Percentiles rank a stretch among this genome's conserved stretches.
These are phyloP conservation scores for Russula lepida DNA, from an alignment of 768 basidiomycete genomes.

Conservation along the genomic window DNA sequence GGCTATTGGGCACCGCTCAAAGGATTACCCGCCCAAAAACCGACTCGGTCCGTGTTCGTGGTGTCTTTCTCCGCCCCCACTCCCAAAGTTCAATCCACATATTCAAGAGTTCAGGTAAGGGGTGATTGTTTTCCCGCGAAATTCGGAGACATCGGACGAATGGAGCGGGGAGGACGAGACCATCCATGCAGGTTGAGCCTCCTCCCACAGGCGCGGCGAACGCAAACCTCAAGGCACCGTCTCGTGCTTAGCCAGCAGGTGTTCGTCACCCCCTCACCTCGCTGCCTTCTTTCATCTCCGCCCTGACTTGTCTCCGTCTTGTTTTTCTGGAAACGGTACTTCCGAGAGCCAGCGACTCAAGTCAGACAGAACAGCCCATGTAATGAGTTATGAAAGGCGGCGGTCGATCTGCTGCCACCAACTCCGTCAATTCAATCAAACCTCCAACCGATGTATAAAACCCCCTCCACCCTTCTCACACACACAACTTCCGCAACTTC, in stretches of 20 bases:
- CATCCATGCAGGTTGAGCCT: neutral
- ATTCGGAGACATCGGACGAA: neutral
- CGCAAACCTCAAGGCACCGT: conserved; percentile 14
- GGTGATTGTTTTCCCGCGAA: neutral
- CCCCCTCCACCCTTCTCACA: neutral
- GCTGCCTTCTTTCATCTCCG: conserved; percentile 16
- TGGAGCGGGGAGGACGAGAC: neutral
- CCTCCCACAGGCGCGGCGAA: neutral
- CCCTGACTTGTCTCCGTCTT: neutral
- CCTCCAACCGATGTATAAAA: neutral
- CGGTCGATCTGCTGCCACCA: neutral
- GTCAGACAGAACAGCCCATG: neutral
- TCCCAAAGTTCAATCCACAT: neutral
- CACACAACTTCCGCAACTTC: neutral
- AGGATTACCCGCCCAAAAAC: neutral
- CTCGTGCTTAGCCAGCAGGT: conserved; percentile 5
- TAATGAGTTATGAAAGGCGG: too few relatives aligned
- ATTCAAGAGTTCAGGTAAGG: neutral
- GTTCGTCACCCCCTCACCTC: neutral
- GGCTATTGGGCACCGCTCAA: neutral
- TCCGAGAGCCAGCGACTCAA: conserved; percentile 2
- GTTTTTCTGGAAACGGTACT: conserved; percentile 6
- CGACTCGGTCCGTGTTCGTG: neutral
- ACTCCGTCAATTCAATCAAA: neutral
- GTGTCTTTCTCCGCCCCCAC: neutral